Percentiles rank a stretch among this genome's conserved stretches.
phyloP scores from a whole-genome alignment of 1,284 basidiomycete species.

The Malassezia brasiliensis region DNA sequence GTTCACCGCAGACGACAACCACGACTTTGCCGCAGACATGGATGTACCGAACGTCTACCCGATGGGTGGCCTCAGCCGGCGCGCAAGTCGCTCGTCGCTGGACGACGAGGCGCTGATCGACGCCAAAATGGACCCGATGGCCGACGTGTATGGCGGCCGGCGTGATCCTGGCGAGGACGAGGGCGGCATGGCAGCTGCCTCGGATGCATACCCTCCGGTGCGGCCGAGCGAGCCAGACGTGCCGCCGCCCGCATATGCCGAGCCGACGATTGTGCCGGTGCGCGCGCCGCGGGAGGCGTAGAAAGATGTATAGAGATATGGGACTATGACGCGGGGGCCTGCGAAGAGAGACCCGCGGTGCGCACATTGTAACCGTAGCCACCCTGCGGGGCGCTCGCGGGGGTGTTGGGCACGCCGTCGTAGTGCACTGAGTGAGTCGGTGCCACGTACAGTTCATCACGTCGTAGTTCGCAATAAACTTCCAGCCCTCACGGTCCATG shows the following conservation, averaged over 20 bases:
- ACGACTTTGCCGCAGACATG: not conserved
- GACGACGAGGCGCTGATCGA: not conserved
- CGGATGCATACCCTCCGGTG: not conserved
- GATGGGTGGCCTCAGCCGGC: not conserved
- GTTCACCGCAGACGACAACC: not conserved
- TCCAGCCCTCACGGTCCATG: slow-evolving; percentile 77
- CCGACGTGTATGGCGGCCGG: slow-evolving; percentile 3
- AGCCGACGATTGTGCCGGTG: not conserved
- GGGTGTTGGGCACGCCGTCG: slow-evolving; percentile 35
- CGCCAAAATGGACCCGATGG: not conserved
- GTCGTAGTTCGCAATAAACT: slow-evolving; percentile 46
- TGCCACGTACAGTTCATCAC: slow-evolving; percentile 30
- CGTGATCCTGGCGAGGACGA: not conserved
- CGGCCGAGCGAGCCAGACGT: too few relatives aligned
- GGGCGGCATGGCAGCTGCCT: not conserved
- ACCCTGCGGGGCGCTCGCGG: slow-evolving; percentile 34
- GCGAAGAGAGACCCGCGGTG: slow-evolving; percentile 35
- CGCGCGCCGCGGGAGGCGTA: not conserved
- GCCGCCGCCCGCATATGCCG: too few relatives aligned
- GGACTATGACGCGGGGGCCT: not conserved
- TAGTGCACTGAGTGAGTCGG: slow-evolving; percentile 31
- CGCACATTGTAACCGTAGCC: slow-evolving; percentile 45
- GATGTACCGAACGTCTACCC: not conserved
- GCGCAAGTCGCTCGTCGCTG: not conserved
- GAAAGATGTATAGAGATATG: not conserved